Evolutionary conservation across 495 filamentous ascomycete species (phyloP), one percentile per base, ranked within the genome.

Genomic region (Tirmania nivea): DNA sequence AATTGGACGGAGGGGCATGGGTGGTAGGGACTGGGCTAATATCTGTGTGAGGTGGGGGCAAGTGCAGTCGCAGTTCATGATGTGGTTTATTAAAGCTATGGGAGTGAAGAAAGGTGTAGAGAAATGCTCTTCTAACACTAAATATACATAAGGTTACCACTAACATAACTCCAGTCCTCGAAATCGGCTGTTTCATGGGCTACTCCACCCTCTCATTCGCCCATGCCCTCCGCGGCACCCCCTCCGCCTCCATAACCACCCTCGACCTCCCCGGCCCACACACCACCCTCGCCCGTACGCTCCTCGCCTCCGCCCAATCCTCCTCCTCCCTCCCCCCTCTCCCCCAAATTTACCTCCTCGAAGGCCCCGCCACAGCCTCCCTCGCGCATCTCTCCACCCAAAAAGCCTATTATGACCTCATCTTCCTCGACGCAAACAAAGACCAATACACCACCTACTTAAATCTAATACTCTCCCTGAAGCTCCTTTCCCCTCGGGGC

Each of bases 141-240:
- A 42, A n/a, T n/a, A 9, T 42, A 42, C 10, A 48, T 34, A 8
- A 11, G 10, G 17, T 8, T 35, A 0, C 31, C 25, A 16, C 47
- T 31, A 35, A 10, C n/a, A 42, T 42, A n/a, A n/a, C n/a, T 42
- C 10, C n/a, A 65, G 65, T 68, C 20, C 66, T 68, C 21, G 66
- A 68, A 48, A 59, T 68, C 47, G 66, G 66, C 6, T 62, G 54
- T 51, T 68, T 62, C 57, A 66, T 59, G 2, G 66, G 66, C 10
- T 68, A 65, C 55, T 66, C 64, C 0, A 64, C 66, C 7, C 55
- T 68, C 8, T 66, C 66, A 6, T 68, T 62, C 62, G 59, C 53
- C 19, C 60, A 66, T 37, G 60, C 65, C 14, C 54, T 68, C 5
- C 7, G 0, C 17, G 16, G 8, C 3, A 11, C 11, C 36, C 50